Evolutionary conservation across 345 rosid genomes (phyloP), one percentile per base, ranked within the genome.

Genomic region (Pistacia integerrima): DNA sequence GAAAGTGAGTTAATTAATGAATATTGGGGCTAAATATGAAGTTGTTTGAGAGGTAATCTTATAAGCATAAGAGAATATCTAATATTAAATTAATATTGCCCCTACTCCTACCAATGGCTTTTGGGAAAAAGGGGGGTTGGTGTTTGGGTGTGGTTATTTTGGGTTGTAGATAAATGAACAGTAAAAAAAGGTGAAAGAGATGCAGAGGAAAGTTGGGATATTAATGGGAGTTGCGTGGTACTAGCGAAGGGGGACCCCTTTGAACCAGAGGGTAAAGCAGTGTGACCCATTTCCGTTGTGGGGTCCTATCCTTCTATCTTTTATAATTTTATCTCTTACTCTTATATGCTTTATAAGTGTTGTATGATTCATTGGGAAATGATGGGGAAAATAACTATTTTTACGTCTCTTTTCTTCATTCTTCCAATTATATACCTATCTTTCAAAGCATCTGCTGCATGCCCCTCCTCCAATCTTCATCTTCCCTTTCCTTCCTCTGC

Each of bases 311-410:
- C 44, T 41, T 41, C 44, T 41, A 41, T 33, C 25, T 25, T 25
- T 25, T 25, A 25, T 25, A 25, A 25, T 46, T 60, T 48, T 58
- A 56, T 56, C 64, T 28, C 67, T 41, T 41, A 5, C 9, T 41
- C 44, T 4, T 18, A 16, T 54, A 51, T 52, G 66, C 72, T 74
- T 13, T 86, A 73, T 79, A 75, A 81, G 87, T 56, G 74, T 65
- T 49, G 77, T 33, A 7, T 73, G 80, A 59, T 62, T 82, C 83
- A 80, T 58, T 80, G 80, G 74, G 74, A 83, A 79, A 78, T 81
- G 76, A 75, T 71, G 65, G 63, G 38, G 5, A 11, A 33, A 36
- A 66, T 48, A 64, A 30, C 44, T 35, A 41, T 41, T 41, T 7
- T 41, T 41, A 8, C 46, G 8, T 41, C 8, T 5, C 9, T 41